Percentiles rank a stretch among this genome's conserved stretches.
phyloP scores from a whole-genome alignment of 1,284 basidiomycete species.

The Leccinum subrobustum region DNA sequence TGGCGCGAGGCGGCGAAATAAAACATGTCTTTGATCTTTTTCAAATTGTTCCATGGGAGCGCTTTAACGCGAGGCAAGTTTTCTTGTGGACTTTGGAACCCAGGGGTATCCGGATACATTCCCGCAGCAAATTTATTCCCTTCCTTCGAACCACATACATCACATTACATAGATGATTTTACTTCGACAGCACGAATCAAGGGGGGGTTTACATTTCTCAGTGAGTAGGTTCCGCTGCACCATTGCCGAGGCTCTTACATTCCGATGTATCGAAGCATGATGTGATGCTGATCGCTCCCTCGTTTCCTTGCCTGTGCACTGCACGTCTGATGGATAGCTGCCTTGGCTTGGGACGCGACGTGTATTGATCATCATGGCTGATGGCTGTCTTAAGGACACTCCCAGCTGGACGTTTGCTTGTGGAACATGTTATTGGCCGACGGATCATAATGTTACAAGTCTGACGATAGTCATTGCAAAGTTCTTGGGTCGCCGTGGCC shows the following conservation, averaged over 20 bases:
- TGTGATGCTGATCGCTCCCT: not conserved
- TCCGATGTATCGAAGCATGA: not conserved
- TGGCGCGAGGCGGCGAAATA: constrained; percentile 20
- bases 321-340: not conserved
- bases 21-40: constrained; percentile 3
- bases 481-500: too few species aligned
- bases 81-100: not conserved
- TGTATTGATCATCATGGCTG: not conserved
- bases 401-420: too few species aligned
- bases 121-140: not conserved
- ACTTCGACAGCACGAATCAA: not conserved
- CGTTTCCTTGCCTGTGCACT: not conserved
- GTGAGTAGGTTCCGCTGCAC: not conserved
- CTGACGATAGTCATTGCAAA: not conserved
- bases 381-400: not conserved
- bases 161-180: not conserved
- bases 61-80: not conserved
- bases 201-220: not conserved
- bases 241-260: not conserved
- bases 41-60: constrained; percentile 1
- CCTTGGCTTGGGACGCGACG: not conserved
- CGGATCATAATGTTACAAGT: too few species aligned
- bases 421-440: not conserved
- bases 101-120: not conserved
- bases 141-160: not conserved